A percentile compares a stretch with the other conserved stretches of the same genome.
Evolutionary conservation across 768 basidiomycete genomes (phyloP).

Genomic region (Panaeolus cyanescens): DNA sequence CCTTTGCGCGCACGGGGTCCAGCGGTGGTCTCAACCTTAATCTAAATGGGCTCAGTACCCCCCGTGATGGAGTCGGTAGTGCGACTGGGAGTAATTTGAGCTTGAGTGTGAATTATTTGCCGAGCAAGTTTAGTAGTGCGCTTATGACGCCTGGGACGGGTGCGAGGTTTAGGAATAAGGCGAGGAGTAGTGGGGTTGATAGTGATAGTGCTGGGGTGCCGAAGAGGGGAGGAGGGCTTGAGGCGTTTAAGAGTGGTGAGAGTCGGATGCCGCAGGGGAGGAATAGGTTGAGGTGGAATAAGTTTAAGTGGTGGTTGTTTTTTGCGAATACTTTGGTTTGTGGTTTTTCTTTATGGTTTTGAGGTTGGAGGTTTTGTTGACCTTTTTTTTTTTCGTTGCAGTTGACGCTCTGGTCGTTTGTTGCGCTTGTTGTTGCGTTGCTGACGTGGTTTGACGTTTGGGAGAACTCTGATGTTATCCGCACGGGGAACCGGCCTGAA

Average conservation of each 20-base stretch:
- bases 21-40: slow-evolving; percentile 19
- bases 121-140: slow-evolving; percentile 66
- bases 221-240: slow-evolving; percentile 66
- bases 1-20: slow-evolving; percentile 30
- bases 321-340: slow-evolving; percentile 55
- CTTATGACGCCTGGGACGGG: slow-evolving; percentile 39
- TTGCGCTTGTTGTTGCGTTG: slow-evolving; percentile 62
- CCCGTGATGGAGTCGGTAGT: slow-evolving; percentile 21
- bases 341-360: slow-evolving; percentile 1
- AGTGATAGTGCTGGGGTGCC: neutral
- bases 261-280: slow-evolving; percentile 47
- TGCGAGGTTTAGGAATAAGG: slow-evolving; percentile 34
- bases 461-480: slow-evolving; percentile 64
- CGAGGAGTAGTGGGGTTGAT: slow-evolving; percentile 19
- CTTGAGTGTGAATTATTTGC: slow-evolving; percentile 74
- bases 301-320: slow-evolving; percentile 84
- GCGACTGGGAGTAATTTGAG: slow-evolving; percentile 51
- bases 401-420: slow-evolving; percentile 62
- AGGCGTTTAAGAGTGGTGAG: slow-evolving; percentile 59
- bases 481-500: slow-evolving; percentile 66
- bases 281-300: slow-evolving; percentile 67
- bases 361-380: neutral
- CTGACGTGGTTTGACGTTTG: slow-evolving; percentile 82
- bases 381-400: slow-evolving; percentile 1
- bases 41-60: neutral